Evolutionary conservation across 2,329 filamentous ascomycete genomes (phyloP).

Genomic region (Phyllosticta ampelicida): DNA sequence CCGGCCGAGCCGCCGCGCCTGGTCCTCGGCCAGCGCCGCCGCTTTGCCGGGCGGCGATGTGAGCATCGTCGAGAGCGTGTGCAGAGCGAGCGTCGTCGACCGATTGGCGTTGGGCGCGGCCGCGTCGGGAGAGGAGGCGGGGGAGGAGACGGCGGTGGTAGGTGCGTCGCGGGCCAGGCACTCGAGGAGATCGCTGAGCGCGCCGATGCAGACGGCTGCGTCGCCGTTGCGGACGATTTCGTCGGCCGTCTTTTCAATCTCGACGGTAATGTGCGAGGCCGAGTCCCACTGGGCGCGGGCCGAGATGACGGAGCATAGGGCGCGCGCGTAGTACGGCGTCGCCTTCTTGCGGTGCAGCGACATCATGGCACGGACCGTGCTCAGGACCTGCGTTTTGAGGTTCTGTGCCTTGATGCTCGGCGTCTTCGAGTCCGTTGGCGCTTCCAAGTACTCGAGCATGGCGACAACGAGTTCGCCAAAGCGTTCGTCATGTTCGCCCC

Average conservation of each 20-base stretch:
- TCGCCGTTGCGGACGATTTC: slow-evolving; percentile 60
- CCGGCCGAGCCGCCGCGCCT: slow-evolving; percentile 27
- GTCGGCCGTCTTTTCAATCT: slow-evolving; percentile 61
- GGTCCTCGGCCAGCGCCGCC: slow-evolving; percentile 20
- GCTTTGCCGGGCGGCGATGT: slow-evolving; percentile 24
- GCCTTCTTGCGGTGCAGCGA: slow-evolving; percentile 34
- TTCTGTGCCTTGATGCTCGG: slow-evolving; percentile 57
- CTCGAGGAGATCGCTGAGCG: slow-evolving; percentile 29
- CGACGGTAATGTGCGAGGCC: slow-evolving; percentile 60
- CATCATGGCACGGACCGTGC: slow-evolving; percentile 62
- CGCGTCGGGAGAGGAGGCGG: slow-evolving; percentile 17
- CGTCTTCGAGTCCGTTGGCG: slow-evolving; percentile 38
- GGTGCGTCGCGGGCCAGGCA: slow-evolving; percentile 16
- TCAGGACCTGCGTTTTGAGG: slow-evolving; percentile 62
- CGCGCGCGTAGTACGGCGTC: slow-evolving; percentile 52
- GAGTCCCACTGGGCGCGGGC: slow-evolving; percentile 57
- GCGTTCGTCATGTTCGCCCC: slow-evolving; percentile 56
- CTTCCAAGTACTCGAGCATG: slow-evolving; percentile 62
- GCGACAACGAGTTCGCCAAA: slow-evolving; percentile 58
- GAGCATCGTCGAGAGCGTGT: slow-evolving; percentile 28
- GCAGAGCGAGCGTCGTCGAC: slow-evolving; percentile 30
- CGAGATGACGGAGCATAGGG: slow-evolving; percentile 55
- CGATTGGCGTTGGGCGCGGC: slow-evolving; percentile 17
- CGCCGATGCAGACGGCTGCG: slow-evolving; percentile 40
- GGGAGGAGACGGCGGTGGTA: slow-evolving; percentile 14